Conservation (phyloP, 2,329 filamentous ascomycete species). For the Fusarium sp. region DNA sequence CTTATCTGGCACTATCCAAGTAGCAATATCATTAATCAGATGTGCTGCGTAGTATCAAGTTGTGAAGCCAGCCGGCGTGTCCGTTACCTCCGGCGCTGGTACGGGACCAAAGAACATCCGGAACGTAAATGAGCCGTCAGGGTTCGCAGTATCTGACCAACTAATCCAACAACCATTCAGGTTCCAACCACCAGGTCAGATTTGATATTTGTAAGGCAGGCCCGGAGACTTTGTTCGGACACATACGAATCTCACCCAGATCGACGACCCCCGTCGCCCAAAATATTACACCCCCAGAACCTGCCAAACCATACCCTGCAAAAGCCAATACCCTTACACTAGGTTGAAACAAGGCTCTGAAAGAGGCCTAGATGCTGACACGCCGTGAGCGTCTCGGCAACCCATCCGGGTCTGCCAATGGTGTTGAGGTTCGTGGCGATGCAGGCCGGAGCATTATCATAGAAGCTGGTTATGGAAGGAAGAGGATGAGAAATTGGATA, state of each 20-base stretch:
- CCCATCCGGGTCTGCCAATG: not conserved
- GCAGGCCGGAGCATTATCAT: not conserved
- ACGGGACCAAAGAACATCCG: not conserved
- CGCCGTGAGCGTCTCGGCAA: not conserved
- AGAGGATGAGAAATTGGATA: slow-evolving; percentile 3
- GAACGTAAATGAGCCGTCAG: not conserved
- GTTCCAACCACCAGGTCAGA: not conserved
- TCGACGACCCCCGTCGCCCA: not conserved
- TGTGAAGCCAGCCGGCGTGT: not conserved
- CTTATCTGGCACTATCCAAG: not conserved
- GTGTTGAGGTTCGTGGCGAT: not conserved
- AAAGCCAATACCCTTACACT: not conserved
- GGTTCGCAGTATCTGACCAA: not conserved
- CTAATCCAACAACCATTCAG: not conserved
- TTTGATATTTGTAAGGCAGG: not conserved
- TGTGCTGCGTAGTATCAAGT: not conserved
- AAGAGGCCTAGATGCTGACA: not conserved
- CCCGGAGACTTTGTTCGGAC: slow-evolving; percentile 7
- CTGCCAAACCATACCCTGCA: not conserved
- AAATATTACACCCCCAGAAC: not conserved
- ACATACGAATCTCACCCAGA: not conserved
- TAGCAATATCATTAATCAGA: not conserved
- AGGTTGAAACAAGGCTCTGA: not conserved
- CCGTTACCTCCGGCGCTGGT: not conserved
- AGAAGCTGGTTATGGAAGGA: not conserved